Base-by-base conservation (phyloP, 805 yeast species). In the Candida railenensis region DNA sequence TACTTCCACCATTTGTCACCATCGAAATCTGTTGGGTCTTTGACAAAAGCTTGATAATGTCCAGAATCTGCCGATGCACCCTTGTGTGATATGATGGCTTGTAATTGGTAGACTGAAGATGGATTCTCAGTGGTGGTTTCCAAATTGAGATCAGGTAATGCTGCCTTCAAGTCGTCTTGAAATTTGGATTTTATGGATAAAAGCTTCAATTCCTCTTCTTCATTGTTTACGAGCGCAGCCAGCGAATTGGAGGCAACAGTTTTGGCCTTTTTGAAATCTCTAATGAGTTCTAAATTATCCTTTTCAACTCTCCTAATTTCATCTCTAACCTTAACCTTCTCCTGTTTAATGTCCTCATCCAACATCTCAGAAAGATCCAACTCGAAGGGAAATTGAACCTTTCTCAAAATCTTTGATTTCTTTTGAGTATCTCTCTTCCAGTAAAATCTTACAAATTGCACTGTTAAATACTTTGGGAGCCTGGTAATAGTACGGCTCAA, bases 51-150 rank as follows among this genome's bases (percentile, higher is more conserved):
- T 69, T 91, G 97, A 67, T 94, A 94, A 67, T 94, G 99, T 15
- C 99, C 99, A 22, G 96, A 86, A 64, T 94, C 98, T 0, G 98
- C 97, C 38, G 91, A 83, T 5, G 96, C 83, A 42, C 99, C 99
- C 60, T 85, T 87, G 69, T 94, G 99, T 1, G 98, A 89, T 49
- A 94, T 81, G 20, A 94, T 80, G 1, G 96, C 89, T 34, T 74
- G 71, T 53, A 94, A 78, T 53, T 89, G 90, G 61, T 94, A 94
- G 34, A 94, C 80, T 1, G 94, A 89, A 0, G 95, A 83, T 4
- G 96, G 92, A 60, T 92, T 90, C 58, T 87, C 89, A 16, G 91
- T 88, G 7, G 74, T 68, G 14, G 55, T 57, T 2, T 61, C 61
- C 25, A 61, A 38, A 37, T 56, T 50, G 22, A 58, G 34, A 15